These are phyloP conservation scores for Penicillium sp. DNA, from an alignment of 2,329 filamentous ascomycete species.

Conservation along the genomic window DNA sequence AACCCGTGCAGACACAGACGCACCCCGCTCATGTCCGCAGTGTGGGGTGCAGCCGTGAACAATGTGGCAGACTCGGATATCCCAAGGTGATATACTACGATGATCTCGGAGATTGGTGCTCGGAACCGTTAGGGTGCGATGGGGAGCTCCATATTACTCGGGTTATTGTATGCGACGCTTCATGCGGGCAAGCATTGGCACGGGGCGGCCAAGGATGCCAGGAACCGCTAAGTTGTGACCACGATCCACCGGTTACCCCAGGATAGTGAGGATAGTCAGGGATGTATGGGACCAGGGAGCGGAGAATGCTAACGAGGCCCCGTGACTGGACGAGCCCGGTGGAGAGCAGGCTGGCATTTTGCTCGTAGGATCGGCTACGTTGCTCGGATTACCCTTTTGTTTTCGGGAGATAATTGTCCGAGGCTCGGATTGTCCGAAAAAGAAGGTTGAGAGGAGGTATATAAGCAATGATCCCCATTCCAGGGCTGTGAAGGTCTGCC, in stretches of 20 bases:
- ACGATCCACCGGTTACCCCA: not conserved
- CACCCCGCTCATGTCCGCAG: not conserved
- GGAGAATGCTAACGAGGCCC: not conserved
- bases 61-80: not conserved
- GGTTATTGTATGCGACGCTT: not conserved
- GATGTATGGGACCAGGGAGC: not conserved
- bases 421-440: not conserved
- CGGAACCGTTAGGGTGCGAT: not conserved
- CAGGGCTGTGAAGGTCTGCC: too few species aligned
- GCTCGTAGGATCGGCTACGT: not conserved
- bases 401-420: not conserved
- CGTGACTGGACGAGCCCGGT: not conserved
- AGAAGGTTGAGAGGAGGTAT: not conserved
- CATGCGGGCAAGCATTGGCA: not conserved
- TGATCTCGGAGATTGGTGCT: not conserved
- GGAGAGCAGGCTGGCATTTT: not conserved
- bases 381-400: not conserved
- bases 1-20: not conserved
- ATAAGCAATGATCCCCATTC: not conserved
- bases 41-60: not conserved
- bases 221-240: not conserved
- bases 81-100: not conserved
- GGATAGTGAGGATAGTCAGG: not conserved
- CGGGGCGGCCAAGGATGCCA: not conserved
- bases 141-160: not conserved